Percentiles rank a stretch among this genome's conserved stretches.
phyloP scores from a whole-genome alignment of 2,329 filamentous ascomycete species.

The Ophiosphaerella narmari region DNA sequence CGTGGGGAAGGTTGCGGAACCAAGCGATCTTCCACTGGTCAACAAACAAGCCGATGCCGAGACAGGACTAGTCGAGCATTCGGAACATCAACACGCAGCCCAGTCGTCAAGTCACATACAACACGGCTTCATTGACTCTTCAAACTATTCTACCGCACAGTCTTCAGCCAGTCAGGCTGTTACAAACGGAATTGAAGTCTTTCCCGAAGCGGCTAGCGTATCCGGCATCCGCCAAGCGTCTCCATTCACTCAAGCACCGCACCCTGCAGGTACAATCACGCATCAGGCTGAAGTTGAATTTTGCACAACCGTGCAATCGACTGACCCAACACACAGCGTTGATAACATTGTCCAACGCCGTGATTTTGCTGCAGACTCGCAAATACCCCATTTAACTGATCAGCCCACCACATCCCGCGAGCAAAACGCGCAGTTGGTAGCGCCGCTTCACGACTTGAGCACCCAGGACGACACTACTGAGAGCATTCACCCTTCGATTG shows the following conservation, averaged over 20 bases:
- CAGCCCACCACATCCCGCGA: slow-evolving; percentile 12
- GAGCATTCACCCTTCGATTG: slow-evolving; percentile 21
- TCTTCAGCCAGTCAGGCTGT: not conserved
- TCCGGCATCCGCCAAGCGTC: too few relatives aligned
- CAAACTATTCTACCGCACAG: not conserved
- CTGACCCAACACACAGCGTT: not conserved
- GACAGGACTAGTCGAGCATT: slow-evolving; percentile 13
- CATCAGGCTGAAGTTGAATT: not conserved
- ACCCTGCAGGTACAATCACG: not conserved
- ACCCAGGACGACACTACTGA: slow-evolving; percentile 23
- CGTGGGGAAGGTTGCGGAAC: too few relatives aligned
- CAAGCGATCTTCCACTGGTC: too few relatives aligned
- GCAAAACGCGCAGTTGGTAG: slow-evolving; percentile 34
- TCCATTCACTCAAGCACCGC: too few relatives aligned
- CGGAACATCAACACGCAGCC: slow-evolving; percentile 9
- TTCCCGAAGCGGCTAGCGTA: not conserved
- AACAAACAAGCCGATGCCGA: slow-evolving; percentile 3
- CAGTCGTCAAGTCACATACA: slow-evolving; percentile 19
- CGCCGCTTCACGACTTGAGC: slow-evolving; percentile 13
- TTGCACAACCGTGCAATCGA: not conserved
- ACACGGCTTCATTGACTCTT: slow-evolving; percentile 2
- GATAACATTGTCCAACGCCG: slow-evolving; percentile 1
- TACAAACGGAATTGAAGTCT: not conserved
- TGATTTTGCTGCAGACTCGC: not conserved
- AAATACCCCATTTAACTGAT: not conserved